Evolutionary conservation across 495 filamentous ascomycete species (phyloP).

Genomic region (Neurospora sp.): DNA sequence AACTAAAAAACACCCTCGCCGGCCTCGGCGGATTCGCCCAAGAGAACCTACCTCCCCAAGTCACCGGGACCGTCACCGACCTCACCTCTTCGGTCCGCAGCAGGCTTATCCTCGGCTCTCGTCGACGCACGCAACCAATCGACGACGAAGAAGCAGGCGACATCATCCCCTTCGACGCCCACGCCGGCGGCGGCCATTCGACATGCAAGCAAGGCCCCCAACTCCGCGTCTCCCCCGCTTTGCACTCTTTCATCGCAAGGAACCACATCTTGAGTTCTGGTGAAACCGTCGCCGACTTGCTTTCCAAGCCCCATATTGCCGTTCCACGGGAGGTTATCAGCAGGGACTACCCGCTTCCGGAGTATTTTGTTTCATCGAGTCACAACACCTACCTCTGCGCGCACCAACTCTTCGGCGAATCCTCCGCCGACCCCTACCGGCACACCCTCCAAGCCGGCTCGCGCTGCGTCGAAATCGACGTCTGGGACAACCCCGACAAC

Average conservation of each 20-base stretch:
- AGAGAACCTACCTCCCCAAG: not conserved
- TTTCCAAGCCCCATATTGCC: slow-evolving; percentile 33
- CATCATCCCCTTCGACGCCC: slow-evolving; percentile 29
- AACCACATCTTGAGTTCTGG: slow-evolving; percentile 28
- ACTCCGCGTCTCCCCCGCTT: slow-evolving; percentile 36
- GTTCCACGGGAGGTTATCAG: slow-evolving; percentile 33
- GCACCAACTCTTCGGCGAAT: slow-evolving; percentile 41
- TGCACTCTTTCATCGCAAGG: slow-evolving; percentile 32
- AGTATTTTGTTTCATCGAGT: slow-evolving; percentile 57
- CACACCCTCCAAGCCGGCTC: slow-evolving; percentile 38
- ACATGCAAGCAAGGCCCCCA: slow-evolving; percentile 15
- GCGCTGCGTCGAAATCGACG: slow-evolving; percentile 48
- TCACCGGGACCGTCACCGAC: not conserved
- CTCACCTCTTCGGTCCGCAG: not conserved
- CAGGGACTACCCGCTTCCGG: slow-evolving; percentile 36
- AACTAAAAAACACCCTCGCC: not conserved
- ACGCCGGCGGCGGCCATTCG: slow-evolving; percentile 40
- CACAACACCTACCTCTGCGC: slow-evolving; percentile 64
- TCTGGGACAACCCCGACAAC: slow-evolving; percentile 40
- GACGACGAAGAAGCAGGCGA: slow-evolving; percentile 44
- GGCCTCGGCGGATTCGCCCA: not conserved
- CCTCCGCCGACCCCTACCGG: slow-evolving; percentile 37
- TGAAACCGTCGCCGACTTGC: slow-evolving; percentile 22
- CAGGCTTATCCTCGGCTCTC: not conserved
- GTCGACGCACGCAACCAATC: not conserved